These are phyloP conservation scores for Zanthoxylum bungeanum DNA, from an alignment of 345 rosid genomes.

Conservation along the genomic window DNA sequence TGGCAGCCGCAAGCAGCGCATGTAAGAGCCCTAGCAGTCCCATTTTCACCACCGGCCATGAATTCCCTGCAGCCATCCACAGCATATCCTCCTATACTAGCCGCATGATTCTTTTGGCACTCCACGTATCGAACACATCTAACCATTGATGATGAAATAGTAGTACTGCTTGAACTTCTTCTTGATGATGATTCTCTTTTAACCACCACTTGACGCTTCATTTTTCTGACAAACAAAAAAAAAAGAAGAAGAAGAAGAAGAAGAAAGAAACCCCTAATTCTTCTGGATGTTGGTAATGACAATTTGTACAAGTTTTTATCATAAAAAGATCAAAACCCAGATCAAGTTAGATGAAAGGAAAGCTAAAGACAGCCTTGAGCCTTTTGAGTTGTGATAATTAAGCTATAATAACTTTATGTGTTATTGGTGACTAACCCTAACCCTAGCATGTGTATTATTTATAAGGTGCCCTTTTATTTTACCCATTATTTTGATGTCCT, in stretches of 20 bases:
- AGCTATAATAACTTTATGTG: constrained; percentile 22
- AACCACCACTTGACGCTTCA: constrained; percentile 50
- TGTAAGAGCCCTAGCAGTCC: no score
- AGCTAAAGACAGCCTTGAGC: constrained; percentile 10
- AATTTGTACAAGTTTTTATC: no score
- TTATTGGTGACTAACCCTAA: constrained; percentile 53
- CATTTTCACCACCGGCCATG: constrained; percentile 59
- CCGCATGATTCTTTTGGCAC: constrained; percentile 82
- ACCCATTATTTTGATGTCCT: constrained; percentile 34
- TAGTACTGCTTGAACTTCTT: constrained; percentile 30
- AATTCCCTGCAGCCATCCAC: constrained; percentile 84
- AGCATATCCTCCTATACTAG: constrained; percentile 70
- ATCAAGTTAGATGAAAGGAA: neutral
- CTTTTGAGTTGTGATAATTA: constrained; percentile 4
- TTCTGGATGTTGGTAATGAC: neutral
- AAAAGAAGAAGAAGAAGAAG: no score
- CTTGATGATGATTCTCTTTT: constrained; percentile 24
- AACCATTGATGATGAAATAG: constrained; percentile 37
- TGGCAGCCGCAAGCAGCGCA: constrained; percentile 85
- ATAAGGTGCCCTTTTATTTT: constrained; percentile 31
- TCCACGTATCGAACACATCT: constrained; percentile 46
- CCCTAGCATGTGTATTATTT: constrained; percentile 47
- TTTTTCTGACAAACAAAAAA: constrained; percentile 28
- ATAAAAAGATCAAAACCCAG: no score
- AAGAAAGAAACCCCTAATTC: no score